Conservation (phyloP, 768 basidiomycete species). For the Boletus coccyginus region DNA sequence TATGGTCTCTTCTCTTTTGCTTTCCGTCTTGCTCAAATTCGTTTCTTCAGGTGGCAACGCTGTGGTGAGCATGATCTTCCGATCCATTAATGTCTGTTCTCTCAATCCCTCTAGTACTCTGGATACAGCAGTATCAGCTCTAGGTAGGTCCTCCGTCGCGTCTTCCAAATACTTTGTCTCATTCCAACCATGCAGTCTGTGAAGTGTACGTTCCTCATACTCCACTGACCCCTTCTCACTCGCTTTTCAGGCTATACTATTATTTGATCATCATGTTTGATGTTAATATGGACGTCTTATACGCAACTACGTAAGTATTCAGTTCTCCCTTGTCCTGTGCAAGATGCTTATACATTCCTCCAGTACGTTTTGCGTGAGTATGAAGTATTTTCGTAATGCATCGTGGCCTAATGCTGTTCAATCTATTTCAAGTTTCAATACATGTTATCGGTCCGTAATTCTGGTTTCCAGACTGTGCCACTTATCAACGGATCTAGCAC, state of each 20-base stretch:
- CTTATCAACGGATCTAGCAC: neutral
- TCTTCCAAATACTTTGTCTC: conserved; percentile 1
- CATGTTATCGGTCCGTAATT: conserved; percentile 21
- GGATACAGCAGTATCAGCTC: conserved; percentile 25
- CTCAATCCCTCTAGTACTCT: conserved; percentile 12
- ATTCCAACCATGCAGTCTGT: conserved; percentile 17
- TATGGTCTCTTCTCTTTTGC: neutral
- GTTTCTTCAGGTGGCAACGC: conserved; percentile 17
- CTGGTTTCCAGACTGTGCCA: neutral
- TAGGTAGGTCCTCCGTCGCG: conserved; percentile 17
- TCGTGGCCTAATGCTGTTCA: neutral
- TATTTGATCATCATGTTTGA: conserved; percentile 27
- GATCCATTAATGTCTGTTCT: neutral
- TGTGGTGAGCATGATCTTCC: conserved; percentile 15
- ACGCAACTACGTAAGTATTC: conserved; percentile 26
- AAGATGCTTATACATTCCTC: conserved; percentile 1
- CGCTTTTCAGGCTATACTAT: conserved; percentile 25
- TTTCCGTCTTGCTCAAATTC: neutral
- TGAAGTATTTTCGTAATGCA: neutral
- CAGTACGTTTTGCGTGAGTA: conserved; percentile 32
- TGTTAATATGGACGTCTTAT: conserved; percentile 20
- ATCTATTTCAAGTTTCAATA: conserved; percentile 20
- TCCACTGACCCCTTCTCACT: conserved; percentile 4
- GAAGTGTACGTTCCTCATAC: conserved; percentile 20
- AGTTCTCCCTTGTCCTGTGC: too few relatives aligned